phyloP scores from a whole-genome alignment of 345 rosid species.

The Eucalyptus tenuipes region DNA sequence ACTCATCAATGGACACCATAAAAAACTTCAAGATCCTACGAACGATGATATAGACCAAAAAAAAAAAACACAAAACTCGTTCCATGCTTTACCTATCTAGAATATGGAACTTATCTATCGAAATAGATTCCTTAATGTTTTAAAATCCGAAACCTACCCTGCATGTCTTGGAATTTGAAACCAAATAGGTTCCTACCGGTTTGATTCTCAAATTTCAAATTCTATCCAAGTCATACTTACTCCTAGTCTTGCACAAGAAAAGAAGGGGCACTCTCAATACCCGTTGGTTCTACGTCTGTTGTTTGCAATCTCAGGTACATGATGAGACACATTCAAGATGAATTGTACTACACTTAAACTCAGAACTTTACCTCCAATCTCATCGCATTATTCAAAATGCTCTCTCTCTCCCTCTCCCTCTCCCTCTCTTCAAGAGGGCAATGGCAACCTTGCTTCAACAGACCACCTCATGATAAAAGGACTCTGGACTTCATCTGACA shows the following conservation, averaged over 20 bases:
- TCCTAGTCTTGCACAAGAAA: not conserved
- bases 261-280: not conserved
- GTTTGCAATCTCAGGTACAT: not conserved
- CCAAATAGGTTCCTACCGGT: accelerated
- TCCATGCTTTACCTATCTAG: too few species aligned
- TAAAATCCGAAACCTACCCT: accelerated
- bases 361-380: not conserved
- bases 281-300: not conserved
- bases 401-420: not conserved
- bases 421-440: not conserved
- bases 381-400: not conserved
- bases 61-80: too few species aligned
- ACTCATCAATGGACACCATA: too few species aligned
- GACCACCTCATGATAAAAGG: not conserved
- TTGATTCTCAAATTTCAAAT: too few species aligned
- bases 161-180: not conserved
- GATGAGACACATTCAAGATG: not conserved
- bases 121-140: too few species aligned
- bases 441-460: not conserved
- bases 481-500: not conserved
- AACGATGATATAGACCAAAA: not conserved
- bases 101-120: accelerated
- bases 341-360: not conserved
- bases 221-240: not conserved
- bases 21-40: too few species aligned